Evolutionary conservation across 345 rosid genomes (phyloP).

Genomic region (Brassica juncea): DNA sequence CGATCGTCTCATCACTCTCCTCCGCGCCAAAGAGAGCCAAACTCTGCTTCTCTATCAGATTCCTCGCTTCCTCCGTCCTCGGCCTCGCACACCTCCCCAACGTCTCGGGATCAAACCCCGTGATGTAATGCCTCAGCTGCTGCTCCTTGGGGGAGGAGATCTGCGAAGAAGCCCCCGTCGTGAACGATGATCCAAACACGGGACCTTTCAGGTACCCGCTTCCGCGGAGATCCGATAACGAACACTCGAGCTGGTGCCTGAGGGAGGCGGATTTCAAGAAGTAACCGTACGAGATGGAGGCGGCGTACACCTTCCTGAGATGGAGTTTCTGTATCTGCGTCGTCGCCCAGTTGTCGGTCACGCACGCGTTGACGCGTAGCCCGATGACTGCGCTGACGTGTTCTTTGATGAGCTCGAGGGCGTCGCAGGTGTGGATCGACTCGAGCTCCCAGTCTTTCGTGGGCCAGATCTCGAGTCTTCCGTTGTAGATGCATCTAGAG

Average conservation of each 20-base stretch:
- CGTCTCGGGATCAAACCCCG: slow-evolving; percentile 69
- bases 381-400: slow-evolving; percentile 75
- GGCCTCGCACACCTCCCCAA: slow-evolving; percentile 69
- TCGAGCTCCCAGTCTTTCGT: slow-evolving; percentile 91
- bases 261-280: slow-evolving; percentile 76
- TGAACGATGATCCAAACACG: slow-evolving; percentile 46
- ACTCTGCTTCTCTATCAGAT: slow-evolving; percentile 75
- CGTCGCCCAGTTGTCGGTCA: slow-evolving; percentile 82
- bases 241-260: slow-evolving; percentile 66
- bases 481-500: slow-evolving; percentile 73
- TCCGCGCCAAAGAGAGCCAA: slow-evolving; percentile 69
- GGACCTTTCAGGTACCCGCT: slow-evolving; percentile 50
- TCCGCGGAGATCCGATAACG: slow-evolving; percentile 40
- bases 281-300: slow-evolving; percentile 83
- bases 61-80: slow-evolving; percentile 64
- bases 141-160: slow-evolving; percentile 37
- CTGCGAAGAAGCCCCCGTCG: slow-evolving; percentile 2
- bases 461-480: slow-evolving; percentile 88
- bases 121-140: slow-evolving; percentile 56
- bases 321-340: slow-evolving; percentile 58
- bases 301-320: slow-evolving; percentile 56
- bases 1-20: slow-evolving; percentile 51
- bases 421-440: slow-evolving; percentile 69
- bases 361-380: slow-evolving; percentile 69
- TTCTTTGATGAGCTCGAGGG: slow-evolving; percentile 73